These are phyloP conservation scores for Rostrohypoxylon terebratum DNA, from an alignment of 495 filamentous ascomycete genomes.

Conservation along the genomic window DNA sequence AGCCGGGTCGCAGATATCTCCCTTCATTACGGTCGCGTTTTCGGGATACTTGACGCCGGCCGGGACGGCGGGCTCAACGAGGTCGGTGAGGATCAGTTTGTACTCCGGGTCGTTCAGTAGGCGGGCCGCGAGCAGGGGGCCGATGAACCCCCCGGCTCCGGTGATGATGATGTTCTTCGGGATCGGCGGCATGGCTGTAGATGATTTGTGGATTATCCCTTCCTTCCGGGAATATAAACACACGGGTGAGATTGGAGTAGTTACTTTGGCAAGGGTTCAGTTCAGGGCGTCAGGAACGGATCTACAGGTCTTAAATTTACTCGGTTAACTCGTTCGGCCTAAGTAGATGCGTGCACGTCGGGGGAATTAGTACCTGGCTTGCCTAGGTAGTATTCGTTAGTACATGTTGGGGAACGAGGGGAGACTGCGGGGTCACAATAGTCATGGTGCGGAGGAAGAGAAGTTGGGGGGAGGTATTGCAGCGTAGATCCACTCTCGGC, in stretches of 20 bases:
- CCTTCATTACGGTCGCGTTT: constrained; percentile 65
- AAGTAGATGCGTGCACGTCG: constrained; percentile 19
- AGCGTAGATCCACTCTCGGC: constrained; percentile 6
- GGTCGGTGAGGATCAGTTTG: constrained; percentile 73
- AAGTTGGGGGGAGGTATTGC: neutral
- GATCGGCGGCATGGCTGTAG: constrained; percentile 35
- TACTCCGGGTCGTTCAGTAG: constrained; percentile 69
- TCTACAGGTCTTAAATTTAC: constrained; percentile 10
- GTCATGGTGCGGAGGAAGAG: constrained; percentile 9
- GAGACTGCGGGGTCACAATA: constrained; percentile 37
- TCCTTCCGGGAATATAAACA: neutral
- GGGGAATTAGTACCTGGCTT: constrained; percentile 22
- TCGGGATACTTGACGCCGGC: constrained; percentile 62
- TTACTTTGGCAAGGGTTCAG: neutral
- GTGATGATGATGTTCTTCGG: constrained; percentile 76
- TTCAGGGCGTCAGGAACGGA: neutral
- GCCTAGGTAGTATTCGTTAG: constrained; percentile 26
- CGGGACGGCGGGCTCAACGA: constrained; percentile 68
- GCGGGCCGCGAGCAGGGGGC: constrained; percentile 71
- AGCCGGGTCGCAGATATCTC: constrained; percentile 70
- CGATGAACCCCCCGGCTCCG: constrained; percentile 77
- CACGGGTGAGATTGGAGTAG: neutral
- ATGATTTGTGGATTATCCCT: neutral
- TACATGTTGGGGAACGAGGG: constrained; percentile 6
- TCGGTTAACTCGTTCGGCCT: constrained; percentile 24